phyloP scores from a whole-genome alignment of 805 yeast species.

The Ogataea salicorniae region DNA sequence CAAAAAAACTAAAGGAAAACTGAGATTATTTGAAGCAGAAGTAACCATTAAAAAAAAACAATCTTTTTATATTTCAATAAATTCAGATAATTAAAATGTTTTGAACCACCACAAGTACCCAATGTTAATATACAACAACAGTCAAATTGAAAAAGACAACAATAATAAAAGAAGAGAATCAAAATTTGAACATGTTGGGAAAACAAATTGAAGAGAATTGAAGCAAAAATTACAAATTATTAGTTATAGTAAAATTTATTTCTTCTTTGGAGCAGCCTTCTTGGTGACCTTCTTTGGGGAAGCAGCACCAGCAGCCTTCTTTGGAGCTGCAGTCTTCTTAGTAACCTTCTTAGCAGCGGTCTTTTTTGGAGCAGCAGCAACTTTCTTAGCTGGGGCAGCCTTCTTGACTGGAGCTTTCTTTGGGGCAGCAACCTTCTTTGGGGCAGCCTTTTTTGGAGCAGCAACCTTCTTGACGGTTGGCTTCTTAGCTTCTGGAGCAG shows the following conservation, averaged over 20 bases:
- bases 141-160: background rate
- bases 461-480: slow-evolving; percentile 28
- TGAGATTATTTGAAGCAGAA: background rate
- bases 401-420: slow-evolving; percentile 26
- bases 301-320: slow-evolving; percentile 20
- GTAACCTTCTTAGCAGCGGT: slow-evolving; percentile 19
- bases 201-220: background rate
- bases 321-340: slow-evolving; percentile 25
- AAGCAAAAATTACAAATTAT: background rate
- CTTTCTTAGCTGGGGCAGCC: slow-evolving; percentile 26
- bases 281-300: slow-evolving; percentile 19
- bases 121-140: slow-evolving; percentile 2
- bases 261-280: slow-evolving; percentile 21
- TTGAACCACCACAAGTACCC: slow-evolving; percentile 1
- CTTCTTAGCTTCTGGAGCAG: slow-evolving; percentile 24
- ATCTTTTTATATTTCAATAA: background rate
- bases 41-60: background rate
- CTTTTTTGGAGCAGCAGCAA: slow-evolving; percentile 21
- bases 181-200: background rate
- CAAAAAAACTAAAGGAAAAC: background rate
- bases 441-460: slow-evolving; percentile 21
- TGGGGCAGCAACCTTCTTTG: slow-evolving; percentile 25
- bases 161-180: background rate
- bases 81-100: background rate
- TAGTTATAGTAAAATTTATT: slow-evolving; percentile 5